A percentile compares a stretch with the other conserved stretches of the same genome.
Conservation (phyloP, 805 yeast species). For the Kazachstania africana region DNA sequence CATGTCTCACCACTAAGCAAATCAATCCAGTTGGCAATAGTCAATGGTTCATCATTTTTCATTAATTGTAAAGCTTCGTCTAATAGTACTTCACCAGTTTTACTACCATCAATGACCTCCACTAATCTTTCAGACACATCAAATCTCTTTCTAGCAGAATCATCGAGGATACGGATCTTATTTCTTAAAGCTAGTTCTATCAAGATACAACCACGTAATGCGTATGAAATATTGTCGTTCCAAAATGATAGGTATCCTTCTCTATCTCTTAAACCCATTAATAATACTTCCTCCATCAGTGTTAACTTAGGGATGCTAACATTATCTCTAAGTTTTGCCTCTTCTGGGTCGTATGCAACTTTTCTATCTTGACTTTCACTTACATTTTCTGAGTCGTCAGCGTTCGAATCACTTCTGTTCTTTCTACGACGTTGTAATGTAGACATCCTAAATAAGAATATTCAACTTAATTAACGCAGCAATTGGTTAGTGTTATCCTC, state of each 20-base stretch:
- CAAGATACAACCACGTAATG: constrained; percentile 85
- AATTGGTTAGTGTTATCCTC: no score
- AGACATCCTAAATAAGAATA: constrained; percentile 30
- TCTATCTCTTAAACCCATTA: constrained; percentile 87
- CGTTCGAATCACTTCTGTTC: constrained; percentile 27
- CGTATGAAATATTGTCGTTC: constrained; percentile 96
- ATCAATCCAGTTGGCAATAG: constrained; percentile 88
- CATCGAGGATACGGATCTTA: constrained; percentile 79
- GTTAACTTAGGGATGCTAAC: constrained; percentile 64
- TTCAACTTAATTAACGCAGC: no score
- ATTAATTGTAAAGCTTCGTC: constrained; percentile 90
- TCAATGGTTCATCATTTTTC: constrained; percentile 67
- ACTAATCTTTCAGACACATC: constrained; percentile 79
- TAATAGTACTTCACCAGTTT: constrained; percentile 89
- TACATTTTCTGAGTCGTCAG: background rate
- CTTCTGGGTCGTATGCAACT: constrained; percentile 71
- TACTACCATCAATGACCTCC: constrained; percentile 72
- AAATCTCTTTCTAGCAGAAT: constrained; percentile 81
- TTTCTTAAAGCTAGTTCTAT: constrained; percentile 88
- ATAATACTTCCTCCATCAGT: constrained; percentile 89
- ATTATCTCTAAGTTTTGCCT: constrained; percentile 29
- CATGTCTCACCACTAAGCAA: constrained; percentile 91
- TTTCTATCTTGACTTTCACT: constrained; percentile 32
- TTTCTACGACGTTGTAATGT: constrained; percentile 74
- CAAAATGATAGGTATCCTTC: constrained; percentile 95